A percentile compares a stretch with the other conserved stretches of the same genome.
Evolutionary conservation across 768 basidiomycete species (phyloP).

Genomic region (Naematelia encephala): DNA sequence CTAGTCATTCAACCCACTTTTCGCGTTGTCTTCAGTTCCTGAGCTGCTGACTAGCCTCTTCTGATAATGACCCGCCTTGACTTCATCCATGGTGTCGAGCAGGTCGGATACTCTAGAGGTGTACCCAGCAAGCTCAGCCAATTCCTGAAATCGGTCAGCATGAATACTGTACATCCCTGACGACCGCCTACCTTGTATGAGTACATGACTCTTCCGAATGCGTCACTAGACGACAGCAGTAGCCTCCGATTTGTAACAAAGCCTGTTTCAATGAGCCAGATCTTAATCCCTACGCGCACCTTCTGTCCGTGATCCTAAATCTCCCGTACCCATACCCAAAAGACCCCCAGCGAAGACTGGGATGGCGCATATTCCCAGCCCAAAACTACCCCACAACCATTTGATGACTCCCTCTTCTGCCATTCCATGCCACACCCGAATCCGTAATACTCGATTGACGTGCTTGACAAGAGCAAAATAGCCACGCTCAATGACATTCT

Average conservation of each 20-base stretch:
- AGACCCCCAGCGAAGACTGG: slow-evolving; percentile 81
- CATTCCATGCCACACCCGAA: slow-evolving; percentile 84
- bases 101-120: slow-evolving; percentile 84
- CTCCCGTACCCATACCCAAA: slow-evolving; percentile 63
- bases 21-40: slow-evolving; percentile 66
- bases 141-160: slow-evolving; percentile 55
- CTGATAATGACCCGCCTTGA: slow-evolving; percentile 76
- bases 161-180: background rate
- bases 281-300: slow-evolving; percentile 54
- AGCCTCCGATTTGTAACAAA: slow-evolving; percentile 95
- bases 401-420: slow-evolving; percentile 94
- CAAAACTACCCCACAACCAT: slow-evolving; percentile 89
- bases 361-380: slow-evolving; percentile 84
- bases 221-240: slow-evolving; percentile 79
- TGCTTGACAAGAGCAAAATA: slow-evolving; percentile 82
- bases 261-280: slow-evolving; percentile 55
- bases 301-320: slow-evolving; percentile 86
- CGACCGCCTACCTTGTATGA: slow-evolving; percentile 67
- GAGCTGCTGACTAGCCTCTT: slow-evolving; percentile 80
- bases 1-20: slow-evolving; percentile 59
- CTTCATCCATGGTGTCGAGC: slow-evolving; percentile 85
- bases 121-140: slow-evolving; percentile 92
- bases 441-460: slow-evolving; percentile 71
- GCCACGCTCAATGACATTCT: slow-evolving; percentile 81
- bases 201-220: slow-evolving; percentile 93